Evolutionary conservation across 2,329 filamentous ascomycete species (phyloP).

Genomic region (Exophiala lecanii-corni): DNA sequence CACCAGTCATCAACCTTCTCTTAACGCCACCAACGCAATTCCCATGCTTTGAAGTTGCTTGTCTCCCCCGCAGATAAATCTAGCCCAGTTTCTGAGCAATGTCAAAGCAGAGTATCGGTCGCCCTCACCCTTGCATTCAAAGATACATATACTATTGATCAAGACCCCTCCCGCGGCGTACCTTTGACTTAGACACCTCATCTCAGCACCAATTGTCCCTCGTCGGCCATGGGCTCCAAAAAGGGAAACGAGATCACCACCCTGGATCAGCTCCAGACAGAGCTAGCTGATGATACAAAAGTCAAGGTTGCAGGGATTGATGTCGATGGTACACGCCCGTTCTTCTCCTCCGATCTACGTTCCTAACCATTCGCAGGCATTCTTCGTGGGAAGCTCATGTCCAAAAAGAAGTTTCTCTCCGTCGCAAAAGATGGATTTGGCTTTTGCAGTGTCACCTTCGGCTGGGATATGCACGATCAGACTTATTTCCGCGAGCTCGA

Average conservation of each 20-base stretch:
- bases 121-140: too few species aligned
- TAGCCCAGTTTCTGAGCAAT: too few species aligned
- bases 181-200: too few species aligned
- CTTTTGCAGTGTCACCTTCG: conserved; percentile 91
- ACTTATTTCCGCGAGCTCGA: conserved; percentile 81
- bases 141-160: too few species aligned
- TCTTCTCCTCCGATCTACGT: not conserved
- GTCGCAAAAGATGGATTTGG: conserved; percentile 78
- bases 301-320: conserved; percentile 88
- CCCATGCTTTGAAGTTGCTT: too few species aligned
- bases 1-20: too few species aligned
- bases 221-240: conserved; percentile 16
- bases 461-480: conserved; percentile 95
- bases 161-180: too few species aligned
- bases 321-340: conserved; percentile 59
- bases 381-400: conserved; percentile 82
- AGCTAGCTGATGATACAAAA: conserved; percentile 67
- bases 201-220: too few species aligned
- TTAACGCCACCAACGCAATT: too few species aligned
- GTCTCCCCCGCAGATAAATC: too few species aligned
- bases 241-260: conserved; percentile 44
- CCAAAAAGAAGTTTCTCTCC: conserved; percentile 87
- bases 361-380: conserved; percentile 38
- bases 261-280: conserved; percentile 57
- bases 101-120: too few species aligned